Evolutionary conservation across 768 basidiomycete genomes (phyloP).

Genomic region (Phaffia tasmanica): DNA sequence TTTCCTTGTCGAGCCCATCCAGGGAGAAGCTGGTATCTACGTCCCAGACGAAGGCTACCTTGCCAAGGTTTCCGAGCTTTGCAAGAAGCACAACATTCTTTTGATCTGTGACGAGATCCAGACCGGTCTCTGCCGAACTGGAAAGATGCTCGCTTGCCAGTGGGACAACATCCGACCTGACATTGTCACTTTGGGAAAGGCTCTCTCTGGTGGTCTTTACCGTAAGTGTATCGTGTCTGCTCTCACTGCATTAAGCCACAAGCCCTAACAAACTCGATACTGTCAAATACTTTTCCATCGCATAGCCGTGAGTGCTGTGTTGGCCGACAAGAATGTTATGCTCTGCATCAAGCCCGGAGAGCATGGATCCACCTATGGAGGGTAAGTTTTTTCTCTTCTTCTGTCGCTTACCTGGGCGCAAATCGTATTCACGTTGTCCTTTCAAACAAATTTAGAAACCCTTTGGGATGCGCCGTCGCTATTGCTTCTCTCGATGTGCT

Average conservation of each 20-base stretch:
- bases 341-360: slow-evolving; percentile 87
- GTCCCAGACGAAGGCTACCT: slow-evolving; percentile 86
- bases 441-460: slow-evolving; percentile 50
- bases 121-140: slow-evolving; percentile 86
- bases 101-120: slow-evolving; percentile 98
- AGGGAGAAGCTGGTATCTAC: slow-evolving; percentile 96
- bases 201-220: slow-evolving; percentile 68
- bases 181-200: slow-evolving; percentile 86
- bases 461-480: slow-evolving; percentile 89
- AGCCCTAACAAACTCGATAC: too few species aligned
- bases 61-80: slow-evolving; percentile 59
- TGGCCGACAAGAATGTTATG: slow-evolving; percentile 86
- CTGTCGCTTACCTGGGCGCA: background rate
- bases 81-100: slow-evolving; percentile 86
- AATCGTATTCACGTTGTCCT: slow-evolving; percentile 1
- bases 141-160: slow-evolving; percentile 72
- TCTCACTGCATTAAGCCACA: too few species aligned
- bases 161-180: slow-evolving; percentile 83
- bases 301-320: slow-evolving; percentile 71
- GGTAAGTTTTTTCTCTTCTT: slow-evolving; percentile 33
- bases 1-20: slow-evolving; percentile 94
- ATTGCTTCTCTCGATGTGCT: slow-evolving; percentile 88
- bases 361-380: slow-evolving; percentile 92
- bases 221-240: slow-evolving; percentile 44
- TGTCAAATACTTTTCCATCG: slow-evolving; percentile 48